Evolutionary conservation across 164 flowering plant species (phyloP).

Genomic region (Stephania yunnanensis): DNA sequence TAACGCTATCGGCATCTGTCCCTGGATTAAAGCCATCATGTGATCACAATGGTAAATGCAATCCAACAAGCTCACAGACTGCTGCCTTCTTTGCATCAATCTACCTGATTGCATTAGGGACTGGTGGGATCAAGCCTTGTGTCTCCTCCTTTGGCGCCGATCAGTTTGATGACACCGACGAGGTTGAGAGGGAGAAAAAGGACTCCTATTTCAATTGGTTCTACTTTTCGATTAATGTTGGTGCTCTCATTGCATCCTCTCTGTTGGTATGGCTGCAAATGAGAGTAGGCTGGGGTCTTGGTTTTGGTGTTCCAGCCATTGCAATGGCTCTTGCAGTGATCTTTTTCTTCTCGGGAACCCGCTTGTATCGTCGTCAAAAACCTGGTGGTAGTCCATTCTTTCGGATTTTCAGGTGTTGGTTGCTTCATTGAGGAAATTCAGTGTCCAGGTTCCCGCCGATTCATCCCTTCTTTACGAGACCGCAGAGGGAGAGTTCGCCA

Average conservation of each 20-base stretch:
- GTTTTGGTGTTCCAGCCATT: conserved; percentile 42
- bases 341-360: conserved; percentile 30
- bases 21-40: conserved; percentile 30
- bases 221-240: conserved; percentile 39
- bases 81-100: conserved; percentile 20
- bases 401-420: conserved; percentile 35
- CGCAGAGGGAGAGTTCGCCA: conserved; percentile 22
- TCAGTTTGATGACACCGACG: conserved; percentile 31
- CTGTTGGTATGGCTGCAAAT: conserved; percentile 38
- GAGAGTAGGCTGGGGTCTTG: conserved; percentile 43
- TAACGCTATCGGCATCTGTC: conserved; percentile 28
- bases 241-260: conserved; percentile 39
- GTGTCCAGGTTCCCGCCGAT: conserved; percentile 26
- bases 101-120: conserved; percentile 28
- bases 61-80: conserved; percentile 8
- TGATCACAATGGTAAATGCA: conserved; percentile 17
- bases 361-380: conserved; percentile 31
- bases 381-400: conserved; percentile 45
- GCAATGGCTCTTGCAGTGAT: conserved; percentile 37
- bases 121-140: conserved; percentile 36
- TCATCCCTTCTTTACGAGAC: conserved; percentile 32
- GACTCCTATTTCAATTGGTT: conserved; percentile 39
- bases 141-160: conserved; percentile 35
- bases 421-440: conserved; percentile 30
- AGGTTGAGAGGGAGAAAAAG: conserved; percentile 27